Conservation (phyloP, 441 rosid species). For the Mallotus japonicus region DNA sequence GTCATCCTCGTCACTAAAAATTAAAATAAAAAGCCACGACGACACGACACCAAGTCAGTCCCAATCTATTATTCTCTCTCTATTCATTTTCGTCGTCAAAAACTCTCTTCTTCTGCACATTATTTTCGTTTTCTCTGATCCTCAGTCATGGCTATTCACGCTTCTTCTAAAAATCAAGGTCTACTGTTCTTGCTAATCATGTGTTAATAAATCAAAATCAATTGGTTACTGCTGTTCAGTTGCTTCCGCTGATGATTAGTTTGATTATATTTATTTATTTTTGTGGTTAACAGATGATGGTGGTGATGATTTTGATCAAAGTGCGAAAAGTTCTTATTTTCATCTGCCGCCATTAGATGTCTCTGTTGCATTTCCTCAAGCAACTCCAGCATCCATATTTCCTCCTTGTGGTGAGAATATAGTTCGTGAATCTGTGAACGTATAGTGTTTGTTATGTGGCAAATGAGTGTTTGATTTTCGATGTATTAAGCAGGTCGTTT, state of each 20-base stretch:
- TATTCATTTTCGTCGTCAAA: no score
- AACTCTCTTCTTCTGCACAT: no score
- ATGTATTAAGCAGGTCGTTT: background rate
- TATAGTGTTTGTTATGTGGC: background rate
- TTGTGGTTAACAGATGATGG: no score
- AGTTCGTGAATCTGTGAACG: background rate
- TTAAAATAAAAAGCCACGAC: no score
- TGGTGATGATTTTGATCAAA: conserved; percentile 43
- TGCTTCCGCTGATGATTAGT: no score
- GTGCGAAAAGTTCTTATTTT: conserved; percentile 60
- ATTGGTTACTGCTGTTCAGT: no score
- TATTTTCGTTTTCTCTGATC: background rate
- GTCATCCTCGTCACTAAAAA: no score
- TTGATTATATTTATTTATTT: background rate
- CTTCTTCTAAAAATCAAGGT: background rate
- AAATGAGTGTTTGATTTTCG: no score
- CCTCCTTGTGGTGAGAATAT: conserved; percentile 66
- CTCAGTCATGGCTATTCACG: background rate
- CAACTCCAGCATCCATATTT: conserved; percentile 81
- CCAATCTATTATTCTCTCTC: no score
- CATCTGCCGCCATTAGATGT: conserved; percentile 69
- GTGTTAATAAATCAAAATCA: no score
- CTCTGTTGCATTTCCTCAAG: conserved; percentile 86
- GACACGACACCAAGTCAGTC: no score
- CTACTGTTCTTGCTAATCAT: background rate